Evolutionary conservation across 164 flowering plant species (phyloP), one percentile per base, ranked within the genome.

Genomic region (Hamamelis virginiana): DNA sequence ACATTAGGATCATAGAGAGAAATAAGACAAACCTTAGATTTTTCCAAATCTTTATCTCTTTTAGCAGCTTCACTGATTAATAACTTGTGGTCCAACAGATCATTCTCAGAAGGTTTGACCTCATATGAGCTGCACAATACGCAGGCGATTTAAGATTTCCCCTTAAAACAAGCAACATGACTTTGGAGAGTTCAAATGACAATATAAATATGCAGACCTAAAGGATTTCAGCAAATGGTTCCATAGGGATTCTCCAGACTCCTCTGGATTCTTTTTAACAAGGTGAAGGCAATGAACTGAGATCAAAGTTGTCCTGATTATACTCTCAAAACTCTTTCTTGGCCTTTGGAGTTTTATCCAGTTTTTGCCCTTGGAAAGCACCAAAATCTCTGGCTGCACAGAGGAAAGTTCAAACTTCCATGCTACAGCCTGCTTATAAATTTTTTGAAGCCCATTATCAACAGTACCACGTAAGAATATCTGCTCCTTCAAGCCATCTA

Each of bases 311-410:
- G 83, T 68, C 70, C 89, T 81, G n/a, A 86, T 66, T 21, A 67
- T 71, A 26, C 66, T 69, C 70, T 78, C 84, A 71, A 64, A 89
- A 61, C 80, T 64, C 73, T 79, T 84, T 66, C 82, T 74, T n/a
- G 94, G 91, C 67, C 74, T 84, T 52, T 74, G 80, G 67, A 91
- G 89, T 69, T 65, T 78, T 41, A 89, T 79, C 92, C 97, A 91
- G 27, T 48, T 71, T 5, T 72, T 76, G 19, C 83, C 79, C 74
- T 78, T 82, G 33, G 84, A 76, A 27, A 86, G 83, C 64, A 86
- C 87, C 1, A 64, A 82, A 14, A 89, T 74, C 68, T 80, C 83
- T 45, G 92, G 91, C 59, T 69, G 51, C 23, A 64, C 79, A 63
- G 28, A 68, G 0, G 82, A 78, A 28, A 87, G 76, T 38, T 86